These are phyloP conservation scores for Macrotyloma uniflorum DNA, from an alignment of 306 rosid species.

Conservation along the genomic window DNA sequence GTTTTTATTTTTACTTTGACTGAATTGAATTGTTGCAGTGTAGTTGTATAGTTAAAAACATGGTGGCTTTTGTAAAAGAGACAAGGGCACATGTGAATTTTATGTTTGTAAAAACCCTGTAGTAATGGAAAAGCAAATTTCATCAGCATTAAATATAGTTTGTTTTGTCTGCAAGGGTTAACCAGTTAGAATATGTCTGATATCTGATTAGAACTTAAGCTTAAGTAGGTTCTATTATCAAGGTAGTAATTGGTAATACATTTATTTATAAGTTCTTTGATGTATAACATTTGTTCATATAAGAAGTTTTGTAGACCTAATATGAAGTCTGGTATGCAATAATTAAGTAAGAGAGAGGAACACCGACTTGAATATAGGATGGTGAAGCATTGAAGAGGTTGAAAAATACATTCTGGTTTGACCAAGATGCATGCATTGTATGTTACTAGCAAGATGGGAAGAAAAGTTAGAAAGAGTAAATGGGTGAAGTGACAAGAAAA, in stretches of 20 bases:
- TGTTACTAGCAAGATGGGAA: not conserved
- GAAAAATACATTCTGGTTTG: not conserved
- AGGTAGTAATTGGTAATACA: too few relatives aligned
- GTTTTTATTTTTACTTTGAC: slow-evolving; percentile 8
- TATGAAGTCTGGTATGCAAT: not conserved
- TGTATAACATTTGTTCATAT: too few relatives aligned
- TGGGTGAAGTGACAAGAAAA: not conserved
- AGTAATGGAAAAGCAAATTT: too few relatives aligned
- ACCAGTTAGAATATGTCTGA: too few relatives aligned
- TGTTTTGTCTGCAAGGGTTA: not conserved
- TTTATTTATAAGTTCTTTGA: too few relatives aligned
- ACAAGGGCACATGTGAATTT: not conserved
- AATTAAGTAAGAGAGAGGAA: not conserved
- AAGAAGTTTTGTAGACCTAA: too few relatives aligned
- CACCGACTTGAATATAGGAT: too few relatives aligned
- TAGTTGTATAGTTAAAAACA: too few relatives aligned
- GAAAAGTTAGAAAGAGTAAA: not conserved
- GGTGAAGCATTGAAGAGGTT: not conserved
- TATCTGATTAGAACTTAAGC: too few relatives aligned
- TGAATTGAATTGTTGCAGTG: not conserved
- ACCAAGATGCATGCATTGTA: not conserved
- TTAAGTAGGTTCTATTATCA: too few relatives aligned
- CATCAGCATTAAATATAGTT: too few relatives aligned
- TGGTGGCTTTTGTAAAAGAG: not conserved
- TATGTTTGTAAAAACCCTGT: not conserved